A percentile compares a stretch with the other conserved stretches of the same genome.
These are phyloP conservation scores for Somion occarium DNA, from an alignment of 1,284 basidiomycete genomes.

Conservation along the genomic window DNA sequence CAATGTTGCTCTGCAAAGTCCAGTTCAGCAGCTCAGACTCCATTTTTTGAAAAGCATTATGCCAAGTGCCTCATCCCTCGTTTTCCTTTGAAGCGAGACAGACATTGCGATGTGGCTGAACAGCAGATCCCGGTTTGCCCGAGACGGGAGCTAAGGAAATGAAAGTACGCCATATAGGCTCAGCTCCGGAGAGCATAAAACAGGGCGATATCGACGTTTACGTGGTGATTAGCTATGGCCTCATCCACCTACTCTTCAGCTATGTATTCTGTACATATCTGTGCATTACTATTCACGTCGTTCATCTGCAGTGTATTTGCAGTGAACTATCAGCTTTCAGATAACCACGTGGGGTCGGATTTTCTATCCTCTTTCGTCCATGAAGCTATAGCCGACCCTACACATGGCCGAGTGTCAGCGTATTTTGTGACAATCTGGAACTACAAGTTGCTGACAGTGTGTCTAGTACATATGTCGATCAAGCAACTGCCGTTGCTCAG, in stretches of 20 bases:
- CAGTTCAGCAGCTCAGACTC: too few species aligned
- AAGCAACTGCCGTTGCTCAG: constrained; percentile 17
- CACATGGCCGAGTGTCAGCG: constrained; percentile 52
- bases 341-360: constrained; percentile 37
- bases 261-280: constrained; percentile 20
- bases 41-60: too few species aligned
- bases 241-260: neutral
- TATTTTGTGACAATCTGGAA: neutral
- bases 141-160: too few species aligned
- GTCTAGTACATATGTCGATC: constrained; percentile 25
- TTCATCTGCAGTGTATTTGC: constrained; percentile 3
- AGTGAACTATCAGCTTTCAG: constrained; percentile 34
- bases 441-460: neutral
- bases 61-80: too few species aligned
- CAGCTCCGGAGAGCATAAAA: too few species aligned
- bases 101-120: too few species aligned
- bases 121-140: too few species aligned
- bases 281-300: constrained; percentile 16
- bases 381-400: constrained; percentile 49
- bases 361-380: constrained; percentile 45
- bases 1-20: too few species aligned
- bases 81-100: too few species aligned
- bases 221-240: too few species aligned
- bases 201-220: too few species aligned
- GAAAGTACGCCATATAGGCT: too few species aligned